Conservation (phyloP, 78 protist species). For the Paulinella micropora region DNA sequence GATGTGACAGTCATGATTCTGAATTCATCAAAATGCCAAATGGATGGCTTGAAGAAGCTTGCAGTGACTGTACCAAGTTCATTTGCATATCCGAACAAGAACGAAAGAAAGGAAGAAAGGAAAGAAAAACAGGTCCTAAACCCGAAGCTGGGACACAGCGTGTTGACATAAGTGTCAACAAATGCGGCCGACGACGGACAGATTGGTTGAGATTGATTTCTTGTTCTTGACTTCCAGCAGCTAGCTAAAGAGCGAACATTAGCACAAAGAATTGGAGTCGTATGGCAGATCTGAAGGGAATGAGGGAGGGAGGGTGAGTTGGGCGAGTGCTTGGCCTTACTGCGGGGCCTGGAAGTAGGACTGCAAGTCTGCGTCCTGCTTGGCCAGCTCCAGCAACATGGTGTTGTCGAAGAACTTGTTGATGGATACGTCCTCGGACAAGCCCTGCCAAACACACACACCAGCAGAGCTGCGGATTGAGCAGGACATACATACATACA, state of each 20-base stretch:
- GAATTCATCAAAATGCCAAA: too few species aligned
- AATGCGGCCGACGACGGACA: background rate
- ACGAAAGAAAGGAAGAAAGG: too few species aligned
- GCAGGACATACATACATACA: too few species aligned
- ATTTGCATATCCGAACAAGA: too few species aligned
- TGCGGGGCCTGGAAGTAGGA: slow-evolving; percentile 6
- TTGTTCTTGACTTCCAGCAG: background rate
- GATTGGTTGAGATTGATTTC: background rate
- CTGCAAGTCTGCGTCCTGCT: slow-evolving; percentile 26
- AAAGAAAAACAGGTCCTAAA: too few species aligned
- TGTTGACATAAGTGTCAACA: background rate
- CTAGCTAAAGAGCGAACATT: background rate
- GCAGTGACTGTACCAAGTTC: too few species aligned
- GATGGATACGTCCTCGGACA: slow-evolving; percentile 50
- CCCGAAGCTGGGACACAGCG: too few species aligned
- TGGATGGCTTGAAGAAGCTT: too few species aligned
- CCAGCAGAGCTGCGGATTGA: background rate
- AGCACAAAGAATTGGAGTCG: background rate
- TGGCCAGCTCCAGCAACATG: slow-evolving; percentile 58
- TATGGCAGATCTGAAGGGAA: background rate
- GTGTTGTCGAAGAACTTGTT: slow-evolving; percentile 60
- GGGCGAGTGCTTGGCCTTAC: background rate
- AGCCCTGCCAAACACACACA: slow-evolving; percentile 20
- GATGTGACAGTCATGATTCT: too few species aligned
- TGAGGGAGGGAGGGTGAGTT: background rate